Conservation (phyloP, 345 rosid genomes). For the Populus nigra region DNA sequence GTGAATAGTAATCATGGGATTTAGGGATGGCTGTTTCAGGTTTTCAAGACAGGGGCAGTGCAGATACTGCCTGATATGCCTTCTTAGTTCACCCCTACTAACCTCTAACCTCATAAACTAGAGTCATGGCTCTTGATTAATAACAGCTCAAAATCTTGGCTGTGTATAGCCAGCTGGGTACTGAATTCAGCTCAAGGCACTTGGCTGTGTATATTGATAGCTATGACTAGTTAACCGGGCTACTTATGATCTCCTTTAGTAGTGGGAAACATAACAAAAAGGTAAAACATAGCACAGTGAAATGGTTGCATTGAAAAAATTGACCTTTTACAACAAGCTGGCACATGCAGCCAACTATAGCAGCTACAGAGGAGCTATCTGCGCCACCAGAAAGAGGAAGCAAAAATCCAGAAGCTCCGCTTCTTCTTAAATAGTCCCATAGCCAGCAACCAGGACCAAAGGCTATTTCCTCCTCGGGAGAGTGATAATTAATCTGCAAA, state of each 20-base stretch:
- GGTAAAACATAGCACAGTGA: background rate
- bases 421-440: constrained; percentile 97
- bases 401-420: constrained; percentile 95
- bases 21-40: background rate
- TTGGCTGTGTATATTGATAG: background rate
- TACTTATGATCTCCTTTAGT: background rate
- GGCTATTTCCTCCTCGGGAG: constrained; percentile 95
- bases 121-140: background rate
- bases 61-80: background rate
- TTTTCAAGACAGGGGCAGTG: background rate
- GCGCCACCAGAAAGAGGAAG: constrained; percentile 99
- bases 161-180: background rate
- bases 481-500: constrained; percentile 66
- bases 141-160: background rate
- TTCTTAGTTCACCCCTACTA: background rate
- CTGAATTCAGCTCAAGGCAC: background rate
- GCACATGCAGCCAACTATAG: constrained; percentile 99
- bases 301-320: background rate
- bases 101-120: background rate
- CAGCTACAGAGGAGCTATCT: constrained; percentile 95
- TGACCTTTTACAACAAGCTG: constrained; percentile 93
- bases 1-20: constrained; percentile 9
- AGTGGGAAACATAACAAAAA: background rate
- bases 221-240: background rate
- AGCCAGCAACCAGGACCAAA: constrained; percentile 98